Conservation (phyloP, 768 basidiomycete genomes). For the Termitomyces sp. region DNA sequence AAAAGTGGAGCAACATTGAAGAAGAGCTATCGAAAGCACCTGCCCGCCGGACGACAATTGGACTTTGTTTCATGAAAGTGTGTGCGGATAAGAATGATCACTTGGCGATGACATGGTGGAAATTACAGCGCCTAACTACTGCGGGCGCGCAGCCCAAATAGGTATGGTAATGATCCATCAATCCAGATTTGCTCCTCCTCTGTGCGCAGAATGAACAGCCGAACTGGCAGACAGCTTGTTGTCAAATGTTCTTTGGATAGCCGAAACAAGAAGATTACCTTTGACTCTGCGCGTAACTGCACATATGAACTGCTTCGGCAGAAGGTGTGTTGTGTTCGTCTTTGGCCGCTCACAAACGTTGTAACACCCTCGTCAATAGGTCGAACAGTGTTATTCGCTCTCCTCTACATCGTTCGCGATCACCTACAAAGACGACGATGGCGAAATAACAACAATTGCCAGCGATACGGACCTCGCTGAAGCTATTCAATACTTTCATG, state of each 20-base stretch:
- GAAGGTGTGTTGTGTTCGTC: slow-evolving; percentile 49
- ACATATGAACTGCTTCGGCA: slow-evolving; percentile 69
- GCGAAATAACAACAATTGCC: slow-evolving; percentile 65
- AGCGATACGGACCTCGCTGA: slow-evolving; percentile 78
- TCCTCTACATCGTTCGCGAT: slow-evolving; percentile 68
- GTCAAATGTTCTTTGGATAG: slow-evolving; percentile 83
- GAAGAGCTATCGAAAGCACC: slow-evolving; percentile 1
- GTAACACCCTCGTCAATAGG: slow-evolving; percentile 37
- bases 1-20: neutral
- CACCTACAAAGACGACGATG: slow-evolving; percentile 86
- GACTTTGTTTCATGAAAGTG: slow-evolving; percentile 1
- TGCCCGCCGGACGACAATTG: slow-evolving; percentile 16
- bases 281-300: slow-evolving; percentile 76
- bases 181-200: slow-evolving; percentile 1
- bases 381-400: slow-evolving; percentile 83
- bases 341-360: slow-evolving; percentile 1
- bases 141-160: slow-evolving; percentile 11
- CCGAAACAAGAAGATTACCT: slow-evolving; percentile 73
- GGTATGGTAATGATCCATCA: neutral
- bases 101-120: slow-evolving; percentile 1
- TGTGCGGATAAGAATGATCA: neutral
- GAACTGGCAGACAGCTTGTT: slow-evolving; percentile 74
- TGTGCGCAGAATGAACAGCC: slow-evolving; percentile 28
- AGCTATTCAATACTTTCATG: slow-evolving; percentile 84
- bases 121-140: slow-evolving; percentile 9